Evolutionary conservation across 2,329 filamentous ascomycete species (phyloP), one percentile per base, ranked within the genome.

Genomic region (Penicillium fuscoglaucum): DNA sequence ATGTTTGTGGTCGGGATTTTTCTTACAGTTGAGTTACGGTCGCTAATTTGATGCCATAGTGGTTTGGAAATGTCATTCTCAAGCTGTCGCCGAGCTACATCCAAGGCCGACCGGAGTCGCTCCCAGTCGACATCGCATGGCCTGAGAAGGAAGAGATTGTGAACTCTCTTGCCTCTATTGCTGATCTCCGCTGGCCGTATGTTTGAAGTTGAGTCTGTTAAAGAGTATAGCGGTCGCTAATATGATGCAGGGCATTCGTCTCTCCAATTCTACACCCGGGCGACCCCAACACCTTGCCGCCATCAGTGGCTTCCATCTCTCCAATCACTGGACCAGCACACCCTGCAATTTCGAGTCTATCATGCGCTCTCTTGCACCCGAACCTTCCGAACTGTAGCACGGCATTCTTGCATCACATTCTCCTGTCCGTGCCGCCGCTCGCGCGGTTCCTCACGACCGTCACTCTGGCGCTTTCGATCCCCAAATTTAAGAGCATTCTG

Each of bases 361-460:
- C 91, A 44, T 99, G 95, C 76, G 93, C 93, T 1, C 83, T 93
- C 2, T 85, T 98, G 2, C 93, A 99, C 72, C 93, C 93, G 0
- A 82, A 85, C 19, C 90, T 96, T 68, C 93, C 93, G 1, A 96
- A 90, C 19, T 99, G 93, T 74, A 83, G 89, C 39, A 90, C 90
- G 31, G 96, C 91, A 3, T 96, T 93, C 72, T 79, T 97, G 46
- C 90, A 90, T 60, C 96, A 95, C 76, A 93, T 90, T 84, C 85
- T 96, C 58, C 84, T 86, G 55, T 88, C 91, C 1, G 95, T 96
- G 74, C 92, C 93, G 0, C 81, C 84, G 1, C 79, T 96, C 29
- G 86, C 89, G 7, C 89, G 90, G 59, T 85, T 95, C 78, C 61
- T 78, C 19, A 84, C 92, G 4, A 73, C 91, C 43, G 75, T 95